phyloP scores from a whole-genome alignment of 169 alveolate species.

The Pseudocohnilembus persalinus region DNA sequence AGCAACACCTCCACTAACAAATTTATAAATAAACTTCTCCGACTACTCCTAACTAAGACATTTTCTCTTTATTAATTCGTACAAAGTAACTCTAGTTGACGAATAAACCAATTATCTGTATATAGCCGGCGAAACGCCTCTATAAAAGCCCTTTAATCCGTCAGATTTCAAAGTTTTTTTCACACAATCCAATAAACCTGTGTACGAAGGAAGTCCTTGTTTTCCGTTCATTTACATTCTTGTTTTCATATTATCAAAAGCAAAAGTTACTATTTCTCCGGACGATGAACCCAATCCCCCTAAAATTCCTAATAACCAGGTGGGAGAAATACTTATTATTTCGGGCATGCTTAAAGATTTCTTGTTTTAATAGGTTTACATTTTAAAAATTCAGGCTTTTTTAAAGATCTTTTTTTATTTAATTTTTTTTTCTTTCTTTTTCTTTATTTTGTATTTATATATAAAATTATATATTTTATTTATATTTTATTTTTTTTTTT shows the following conservation, averaged over 20 bases:
- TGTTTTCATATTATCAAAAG: constrained; percentile 28
- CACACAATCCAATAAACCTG: constrained; percentile 25
- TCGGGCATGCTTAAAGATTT: neutral
- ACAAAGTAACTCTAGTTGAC: constrained; percentile 19
- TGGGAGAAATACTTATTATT: neutral
- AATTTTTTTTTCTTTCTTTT: no score
- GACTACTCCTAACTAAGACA: constrained; percentile 6
- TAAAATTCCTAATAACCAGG: constrained; percentile 6
- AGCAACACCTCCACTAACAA: constrained; percentile 21
- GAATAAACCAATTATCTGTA: constrained; percentile 31
- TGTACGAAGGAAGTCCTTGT: constrained; percentile 27
- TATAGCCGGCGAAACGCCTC: constrained; percentile 25
- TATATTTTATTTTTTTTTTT: no score
- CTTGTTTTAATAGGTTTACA: no score
- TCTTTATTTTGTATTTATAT: no score
- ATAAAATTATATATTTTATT: no score
- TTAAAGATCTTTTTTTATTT: neutral
- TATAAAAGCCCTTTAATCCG: constrained; percentile 22
- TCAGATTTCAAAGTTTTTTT: neutral
- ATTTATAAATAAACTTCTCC: constrained; percentile 1
- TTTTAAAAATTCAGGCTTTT: no score
- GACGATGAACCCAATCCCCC: constrained; percentile 31
- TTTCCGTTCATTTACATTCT: constrained; percentile 40
- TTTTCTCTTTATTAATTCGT: constrained; percentile 20
- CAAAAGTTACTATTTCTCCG: constrained; percentile 30